Percentiles rank a stretch among this genome's conserved stretches.
Evolutionary conservation across 306 rosid species (phyloP).

Genomic region (Medicago lupulina): DNA sequence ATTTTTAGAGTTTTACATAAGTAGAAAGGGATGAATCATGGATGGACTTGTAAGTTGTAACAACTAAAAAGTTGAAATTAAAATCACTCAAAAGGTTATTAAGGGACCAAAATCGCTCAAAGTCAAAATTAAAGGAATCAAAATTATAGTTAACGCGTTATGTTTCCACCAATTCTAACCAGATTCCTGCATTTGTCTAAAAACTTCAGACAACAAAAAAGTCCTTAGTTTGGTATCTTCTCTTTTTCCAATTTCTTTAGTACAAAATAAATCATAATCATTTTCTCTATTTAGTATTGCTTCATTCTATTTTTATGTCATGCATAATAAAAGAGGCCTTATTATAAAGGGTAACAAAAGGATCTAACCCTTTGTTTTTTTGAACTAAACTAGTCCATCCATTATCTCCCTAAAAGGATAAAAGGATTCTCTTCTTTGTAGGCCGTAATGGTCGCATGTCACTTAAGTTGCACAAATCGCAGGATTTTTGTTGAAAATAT

Average conservation of each 20-base stretch:
- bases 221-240: slow-evolving; percentile 7
- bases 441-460: slow-evolving; percentile 8
- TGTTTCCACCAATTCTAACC: slow-evolving; percentile 9
- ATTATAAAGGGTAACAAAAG: slow-evolving; percentile 26
- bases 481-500: slow-evolving; percentile 9
- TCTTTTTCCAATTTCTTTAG: slow-evolving; percentile 1
- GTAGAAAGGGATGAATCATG: background rate
- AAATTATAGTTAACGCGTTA: background rate
- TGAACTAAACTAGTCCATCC: background rate
- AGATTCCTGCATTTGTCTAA: slow-evolving; percentile 18
- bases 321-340: slow-evolving; percentile 2
- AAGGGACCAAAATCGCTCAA: background rate
- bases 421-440: background rate
- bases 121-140: slow-evolving; percentile 4
- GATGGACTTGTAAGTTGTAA: background rate
- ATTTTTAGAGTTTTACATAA: background rate
- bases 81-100: background rate
- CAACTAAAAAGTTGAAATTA: background rate
- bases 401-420: slow-evolving; percentile 5
- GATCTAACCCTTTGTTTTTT: slow-evolving; percentile 7
- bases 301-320: background rate
- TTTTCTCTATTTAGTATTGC: slow-evolving; percentile 18
- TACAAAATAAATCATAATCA: slow-evolving; percentile 21
- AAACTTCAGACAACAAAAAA: slow-evolving; percentile 11
- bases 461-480: background rate